Percentiles rank a stretch among this genome's conserved stretches.
phyloP scores from a whole-genome alignment of 176 grass and related monocot species.

The Oryza brachyantha region DNA sequence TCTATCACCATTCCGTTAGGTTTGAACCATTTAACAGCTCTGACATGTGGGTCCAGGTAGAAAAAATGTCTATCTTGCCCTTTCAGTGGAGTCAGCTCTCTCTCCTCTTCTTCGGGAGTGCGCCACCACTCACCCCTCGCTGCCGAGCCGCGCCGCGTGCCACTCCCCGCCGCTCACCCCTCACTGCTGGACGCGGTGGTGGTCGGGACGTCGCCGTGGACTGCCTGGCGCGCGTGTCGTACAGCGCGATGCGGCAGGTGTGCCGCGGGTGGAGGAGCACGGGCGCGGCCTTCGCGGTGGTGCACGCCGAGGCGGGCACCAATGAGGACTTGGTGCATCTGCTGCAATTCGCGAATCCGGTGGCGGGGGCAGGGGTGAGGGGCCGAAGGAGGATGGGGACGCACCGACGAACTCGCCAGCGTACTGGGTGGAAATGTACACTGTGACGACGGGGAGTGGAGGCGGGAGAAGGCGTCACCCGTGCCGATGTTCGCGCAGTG shows the following conservation, averaged over 20 bases:
- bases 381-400: not conserved
- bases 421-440: slow-evolving; percentile 56
- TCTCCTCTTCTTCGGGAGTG: no score
- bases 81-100: no score
- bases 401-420: not conserved
- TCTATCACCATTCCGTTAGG: no score
- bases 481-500: slow-evolving; percentile 64
- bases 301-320: slow-evolving; percentile 32
- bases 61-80: no score
- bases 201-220: slow-evolving; percentile 88
- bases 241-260: slow-evolving; percentile 53
- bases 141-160: no score
- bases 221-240: slow-evolving; percentile 69
- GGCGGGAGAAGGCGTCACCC: slow-evolving; percentile 38
- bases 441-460: slow-evolving; percentile 57
- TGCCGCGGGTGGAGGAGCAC: slow-evolving; percentile 65
- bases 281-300: slow-evolving; percentile 28
- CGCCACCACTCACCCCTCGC: no score
- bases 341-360: slow-evolving; percentile 42
- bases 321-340: slow-evolving; percentile 40
- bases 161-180: no score
- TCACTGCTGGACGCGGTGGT: no score
- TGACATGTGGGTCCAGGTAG: no score
- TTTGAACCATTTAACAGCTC: no score
- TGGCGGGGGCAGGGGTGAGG: not conserved